These are phyloP conservation scores for Sugiyamaella castrensis DNA, from an alignment of 1,139 yeast species.

Conservation along the genomic window DNA sequence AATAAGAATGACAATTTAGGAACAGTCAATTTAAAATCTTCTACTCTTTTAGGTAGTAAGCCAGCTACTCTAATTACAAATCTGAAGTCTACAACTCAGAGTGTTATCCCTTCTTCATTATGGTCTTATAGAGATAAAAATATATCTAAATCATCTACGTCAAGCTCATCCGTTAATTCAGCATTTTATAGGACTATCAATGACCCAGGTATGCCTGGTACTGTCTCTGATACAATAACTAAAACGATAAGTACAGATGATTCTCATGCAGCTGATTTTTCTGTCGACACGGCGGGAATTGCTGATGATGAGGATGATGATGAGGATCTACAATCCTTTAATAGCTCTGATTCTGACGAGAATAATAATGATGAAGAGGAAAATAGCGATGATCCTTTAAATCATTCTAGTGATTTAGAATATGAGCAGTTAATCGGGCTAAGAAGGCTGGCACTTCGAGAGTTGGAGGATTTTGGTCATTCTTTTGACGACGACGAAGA, in stretches of 20 bases:
- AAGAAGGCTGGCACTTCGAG: constrained; percentile 16
- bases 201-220: not conserved
- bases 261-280: constrained; percentile 5
- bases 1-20: too few relatives aligned
- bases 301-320: constrained; percentile 19
- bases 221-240: too few relatives aligned
- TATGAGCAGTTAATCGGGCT: constrained; percentile 18
- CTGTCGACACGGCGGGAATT: constrained; percentile 16
- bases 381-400: constrained; percentile 4
- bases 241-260: not conserved
- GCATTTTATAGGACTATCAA: constrained; percentile 1
- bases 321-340: constrained; percentile 3
- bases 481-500: constrained; percentile 15
- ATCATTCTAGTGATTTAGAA: constrained; percentile 19
- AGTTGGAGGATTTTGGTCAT: constrained; percentile 15
- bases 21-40: too few relatives aligned
- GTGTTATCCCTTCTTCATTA: too few relatives aligned
- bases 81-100: too few relatives aligned
- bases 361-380: constrained; percentile 7
- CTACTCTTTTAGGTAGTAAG: too few relatives aligned
- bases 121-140: too few relatives aligned
- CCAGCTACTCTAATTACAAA: too few relatives aligned
- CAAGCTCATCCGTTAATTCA: not conserved
- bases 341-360: not conserved
- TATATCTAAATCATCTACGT: too few relatives aligned